phyloP scores from a whole-genome alignment of 108 stramenopile species.

The Epipyxis sp. region DNA sequence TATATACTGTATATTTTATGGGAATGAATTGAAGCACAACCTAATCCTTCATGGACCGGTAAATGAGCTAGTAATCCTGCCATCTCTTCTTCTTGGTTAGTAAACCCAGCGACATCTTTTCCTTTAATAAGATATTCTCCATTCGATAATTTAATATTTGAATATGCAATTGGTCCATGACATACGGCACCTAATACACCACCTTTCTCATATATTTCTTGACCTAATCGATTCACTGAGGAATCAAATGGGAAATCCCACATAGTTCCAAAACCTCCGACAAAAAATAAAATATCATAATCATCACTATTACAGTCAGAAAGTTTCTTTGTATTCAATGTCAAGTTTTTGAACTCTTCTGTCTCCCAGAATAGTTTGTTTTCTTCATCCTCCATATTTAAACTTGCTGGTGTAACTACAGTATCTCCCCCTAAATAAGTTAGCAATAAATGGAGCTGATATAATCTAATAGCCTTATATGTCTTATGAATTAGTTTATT shows the following conservation, averaged over 20 bases:
- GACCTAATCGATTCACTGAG: conserved; percentile 28
- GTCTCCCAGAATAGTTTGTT: conserved; percentile 41
- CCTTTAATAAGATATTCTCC: conserved; percentile 43
- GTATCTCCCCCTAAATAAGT: too few relatives aligned
- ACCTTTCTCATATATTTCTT: conserved; percentile 38
- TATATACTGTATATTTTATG: too few relatives aligned
- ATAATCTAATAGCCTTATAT: too few relatives aligned
- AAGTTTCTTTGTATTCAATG: conserved; percentile 33
- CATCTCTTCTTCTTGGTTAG: conserved; percentile 42
- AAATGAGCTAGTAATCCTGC: conserved; percentile 16
- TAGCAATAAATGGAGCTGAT: too few relatives aligned
- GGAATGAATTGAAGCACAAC: too few relatives aligned
- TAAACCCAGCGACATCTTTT: conserved; percentile 44
- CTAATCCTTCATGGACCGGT: neutral
- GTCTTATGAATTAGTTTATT: too few relatives aligned
- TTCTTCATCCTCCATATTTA: conserved; percentile 34
- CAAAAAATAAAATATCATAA: conserved; percentile 48
- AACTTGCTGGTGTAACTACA: conserved; percentile 36
- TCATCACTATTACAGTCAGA: conserved; percentile 31
- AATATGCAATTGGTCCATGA: conserved; percentile 46
- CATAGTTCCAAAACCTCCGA: conserved; percentile 50
- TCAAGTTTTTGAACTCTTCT: conserved; percentile 26
- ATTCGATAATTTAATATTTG: conserved; percentile 41
- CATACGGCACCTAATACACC: conserved; percentile 46
- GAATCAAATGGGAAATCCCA: conserved; percentile 47